A percentile compares a stretch with the other conserved stretches of the same genome.
These are phyloP conservation scores for Penicillium salamii DNA, from an alignment of 495 filamentous ascomycete species.

Conservation along the genomic window DNA sequence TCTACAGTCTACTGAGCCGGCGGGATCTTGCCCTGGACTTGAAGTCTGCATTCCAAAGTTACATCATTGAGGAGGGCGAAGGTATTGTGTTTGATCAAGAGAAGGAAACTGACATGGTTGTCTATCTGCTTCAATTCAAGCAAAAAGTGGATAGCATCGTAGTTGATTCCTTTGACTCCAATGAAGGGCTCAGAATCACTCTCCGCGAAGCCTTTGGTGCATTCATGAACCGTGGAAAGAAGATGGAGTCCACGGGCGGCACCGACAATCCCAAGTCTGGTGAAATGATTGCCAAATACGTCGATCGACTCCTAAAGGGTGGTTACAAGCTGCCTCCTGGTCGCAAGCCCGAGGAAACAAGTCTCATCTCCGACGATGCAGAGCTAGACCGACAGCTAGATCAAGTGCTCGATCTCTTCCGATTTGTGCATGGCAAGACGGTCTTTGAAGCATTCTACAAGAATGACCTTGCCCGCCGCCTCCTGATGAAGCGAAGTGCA, in stretches of 20 bases:
- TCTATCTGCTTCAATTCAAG: constrained; percentile 78
- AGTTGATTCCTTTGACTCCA: constrained; percentile 65
- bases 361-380: constrained; percentile 79
- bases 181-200: constrained; percentile 70
- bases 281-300: constrained; percentile 98
- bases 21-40: constrained; percentile 63
- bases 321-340: constrained; percentile 70
- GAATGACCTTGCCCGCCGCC: constrained; percentile 83
- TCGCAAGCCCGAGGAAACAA: constrained; percentile 34
- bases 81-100: constrained; percentile 76
- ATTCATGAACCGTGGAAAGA: constrained; percentile 86
- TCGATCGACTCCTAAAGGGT: constrained; percentile 83
- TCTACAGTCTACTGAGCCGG: constrained; percentile 71
- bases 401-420: constrained; percentile 86
- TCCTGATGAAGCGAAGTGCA: constrained; percentile 87
- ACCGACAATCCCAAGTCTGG: constrained; percentile 89
- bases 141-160: constrained; percentile 72
- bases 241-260: constrained; percentile 60
- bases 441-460: constrained; percentile 99
- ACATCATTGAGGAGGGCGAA: constrained; percentile 74
- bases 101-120: constrained; percentile 81
- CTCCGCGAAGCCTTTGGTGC: constrained; percentile 79
- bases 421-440: constrained; percentile 95
- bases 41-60: constrained; percentile 67
- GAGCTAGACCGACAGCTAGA: constrained; percentile 89